These are phyloP conservation scores for Fusarium verrucosum DNA, from an alignment of 2,329 filamentous ascomycete genomes.

Conservation along the genomic window DNA sequence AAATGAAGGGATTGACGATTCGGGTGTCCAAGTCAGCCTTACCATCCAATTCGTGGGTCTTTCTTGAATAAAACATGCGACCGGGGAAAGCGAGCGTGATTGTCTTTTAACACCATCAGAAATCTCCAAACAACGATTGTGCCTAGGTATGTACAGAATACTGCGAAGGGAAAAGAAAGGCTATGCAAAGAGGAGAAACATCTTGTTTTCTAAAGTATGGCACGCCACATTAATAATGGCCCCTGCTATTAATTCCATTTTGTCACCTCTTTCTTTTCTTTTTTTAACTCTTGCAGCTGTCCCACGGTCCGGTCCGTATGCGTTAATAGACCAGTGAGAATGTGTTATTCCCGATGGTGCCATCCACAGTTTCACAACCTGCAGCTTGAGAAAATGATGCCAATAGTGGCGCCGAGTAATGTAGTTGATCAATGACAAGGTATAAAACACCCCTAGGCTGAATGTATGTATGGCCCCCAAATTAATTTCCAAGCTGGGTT, in stretches of 20 bases:
- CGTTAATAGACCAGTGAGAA: not conserved
- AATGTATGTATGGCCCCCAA: constrained; percentile 1
- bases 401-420: accelerated
- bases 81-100: too few species aligned
- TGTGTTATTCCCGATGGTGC: not conserved
- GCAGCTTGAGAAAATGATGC: not conserved
- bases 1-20: too few species aligned
- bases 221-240: too few species aligned
- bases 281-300: not conserved
- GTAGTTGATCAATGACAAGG: accelerated
- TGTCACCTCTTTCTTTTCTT: not conserved
- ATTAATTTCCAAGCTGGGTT: not conserved
- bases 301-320: too few species aligned
- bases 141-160: not conserved
- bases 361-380: not conserved
- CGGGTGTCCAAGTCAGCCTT: constrained; percentile 1
- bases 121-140: too few species aligned
- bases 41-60: not conserved
- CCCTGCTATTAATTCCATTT: too few species aligned
- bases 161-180: not conserved
- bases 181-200: not conserved
- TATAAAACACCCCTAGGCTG: not conserved
- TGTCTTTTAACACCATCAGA: too few species aligned
- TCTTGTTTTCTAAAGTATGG: not conserved
- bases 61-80: not conserved